Base-by-base conservation (phyloP, 495 filamentous ascomycete species). In the Xylaria acuta region DNA sequence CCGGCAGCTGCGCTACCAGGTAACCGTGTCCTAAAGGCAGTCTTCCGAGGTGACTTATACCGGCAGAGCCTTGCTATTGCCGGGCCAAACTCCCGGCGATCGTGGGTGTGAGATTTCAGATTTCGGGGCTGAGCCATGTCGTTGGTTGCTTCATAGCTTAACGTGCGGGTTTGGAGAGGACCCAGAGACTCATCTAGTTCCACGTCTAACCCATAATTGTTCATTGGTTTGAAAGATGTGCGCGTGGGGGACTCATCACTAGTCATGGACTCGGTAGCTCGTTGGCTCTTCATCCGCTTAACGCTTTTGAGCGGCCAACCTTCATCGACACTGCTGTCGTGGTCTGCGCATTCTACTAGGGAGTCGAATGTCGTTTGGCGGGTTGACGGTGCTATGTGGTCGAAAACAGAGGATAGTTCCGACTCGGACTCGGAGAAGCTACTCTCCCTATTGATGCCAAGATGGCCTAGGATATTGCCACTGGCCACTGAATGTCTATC, bases 381-480 rank as follows among this genome's bases (percentile, higher is more conserved):
- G 25, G 45, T 56, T 54, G 69, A 71, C 12, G 25, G 69, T 43
- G 43, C 58, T 47, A 64, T n/a, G 20, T 40, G 34, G 32, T 64
- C 69, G 43, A 64, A 71, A 36, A 41, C 18, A 14, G 69, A 71
- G 36, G 47, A 71, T 36, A 43, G 2, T n/a, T 56, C 38, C 25
- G 59, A 51, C 22, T 64, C 69, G 11, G 69, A 64, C n/a, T 16
- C 59, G 22, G 59, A 71, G 38, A 60, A 71, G 36, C 45, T 56
- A 11, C 12, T 1, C 25, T 9, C 51, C 18, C 1, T 30, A 20
- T 1, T 8, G 11, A 27, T 1, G 14, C 32, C 49, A 30, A 7
- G 3, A 53, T 8, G 8, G 2, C 11, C 16, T 3, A 25, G 20
- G 11, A 40, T 30, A 51, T 53, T 20, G 11, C 18, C 20, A 51